A percentile compares a stretch with the other conserved stretches of the same genome.
These are phyloP conservation scores for Lyophyllum shimeji DNA, from an alignment of 768 basidiomycete genomes.

Conservation along the genomic window DNA sequence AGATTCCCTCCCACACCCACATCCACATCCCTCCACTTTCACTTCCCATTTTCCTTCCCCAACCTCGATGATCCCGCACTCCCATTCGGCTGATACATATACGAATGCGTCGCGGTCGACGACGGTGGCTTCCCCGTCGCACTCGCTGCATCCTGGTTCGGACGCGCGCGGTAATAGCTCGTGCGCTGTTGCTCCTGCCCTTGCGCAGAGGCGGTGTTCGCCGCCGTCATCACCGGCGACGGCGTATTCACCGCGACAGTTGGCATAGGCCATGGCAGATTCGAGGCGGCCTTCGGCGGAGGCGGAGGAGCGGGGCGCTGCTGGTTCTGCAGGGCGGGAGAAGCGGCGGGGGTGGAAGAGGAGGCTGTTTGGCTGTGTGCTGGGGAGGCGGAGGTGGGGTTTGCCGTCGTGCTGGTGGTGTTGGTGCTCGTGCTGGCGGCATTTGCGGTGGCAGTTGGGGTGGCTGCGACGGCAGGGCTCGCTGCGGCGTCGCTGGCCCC, in stretches of 20 bases:
- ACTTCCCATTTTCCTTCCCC: constrained; percentile 33
- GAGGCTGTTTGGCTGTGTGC: constrained; percentile 38
- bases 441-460: constrained; percentile 25
- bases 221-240: constrained; percentile 51
- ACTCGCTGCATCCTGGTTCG: constrained; percentile 19
- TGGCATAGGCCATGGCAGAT: constrained; percentile 71
- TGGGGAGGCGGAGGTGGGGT: constrained; percentile 34
- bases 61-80: constrained; percentile 19
- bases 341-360: constrained; percentile 51
- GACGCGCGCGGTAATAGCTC: constrained; percentile 57
- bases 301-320: constrained; percentile 36
- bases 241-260: constrained; percentile 62
- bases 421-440: constrained; percentile 13
- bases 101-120: constrained; percentile 32
- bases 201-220: constrained; percentile 25
- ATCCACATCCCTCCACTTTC: background rate
- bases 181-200: constrained; percentile 43
- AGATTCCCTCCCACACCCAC: background rate
- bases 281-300: constrained; percentile 22
- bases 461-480: constrained; percentile 32
- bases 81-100: constrained; percentile 48
- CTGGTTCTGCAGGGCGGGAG: constrained; percentile 49
- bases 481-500: constrained; percentile 36
- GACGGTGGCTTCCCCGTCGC: constrained; percentile 3
- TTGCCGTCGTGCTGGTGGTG: too few relatives aligned